Evolutionary conservation across 192 early-diverging fungal genomes (phyloP), one percentile per base, ranked within the genome.

Genomic region (Linnemannia schmuckeri): DNA sequence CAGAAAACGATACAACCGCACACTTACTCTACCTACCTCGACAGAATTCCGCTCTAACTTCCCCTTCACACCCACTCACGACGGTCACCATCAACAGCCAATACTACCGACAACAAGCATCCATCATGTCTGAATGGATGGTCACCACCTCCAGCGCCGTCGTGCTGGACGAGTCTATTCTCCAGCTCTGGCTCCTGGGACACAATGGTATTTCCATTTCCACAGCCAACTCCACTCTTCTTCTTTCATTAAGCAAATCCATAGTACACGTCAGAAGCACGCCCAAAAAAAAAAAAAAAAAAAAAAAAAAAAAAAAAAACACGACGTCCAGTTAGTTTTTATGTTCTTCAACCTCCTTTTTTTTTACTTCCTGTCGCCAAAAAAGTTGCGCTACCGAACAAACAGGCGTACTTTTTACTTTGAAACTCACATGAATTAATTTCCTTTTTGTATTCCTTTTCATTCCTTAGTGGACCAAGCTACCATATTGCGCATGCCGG

Each of bases 61-160:
- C 61, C 3, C 15, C 22, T 30, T 2, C 61, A 6, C 13, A 3
- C 13, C 27, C 3, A 24, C 10, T 30, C 13, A 33, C n/a, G 27
- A 66, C 61, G 10, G 61, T 24, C 61, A 33, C 61, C 61, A 66
- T 66, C 61, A 66, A 66, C 61, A 66, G 61, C 61, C 61, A 33
- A 15, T 66, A 41, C 70, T 42, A 72, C 35, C 38, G 70, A 9
- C 70, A 72, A 72, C 35, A 42, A 72, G 40, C 76, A 57, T 79
- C 42, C 70, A 70, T 76, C 70, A 88, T 88, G 88, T 75, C 81
- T 35, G 88, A 88, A 74, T 88, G 81, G 77, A 88, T 83, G 77
- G 88, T 83, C 13, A 83, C 82, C 35, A 63, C 82, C 4, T 88
- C 88, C 38, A 88, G 82, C 40, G 81, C 82, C 44, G 77, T 88